Conservation (phyloP, 2,329 filamentous ascomycete genomes). For the Neurospora sp. region DNA sequence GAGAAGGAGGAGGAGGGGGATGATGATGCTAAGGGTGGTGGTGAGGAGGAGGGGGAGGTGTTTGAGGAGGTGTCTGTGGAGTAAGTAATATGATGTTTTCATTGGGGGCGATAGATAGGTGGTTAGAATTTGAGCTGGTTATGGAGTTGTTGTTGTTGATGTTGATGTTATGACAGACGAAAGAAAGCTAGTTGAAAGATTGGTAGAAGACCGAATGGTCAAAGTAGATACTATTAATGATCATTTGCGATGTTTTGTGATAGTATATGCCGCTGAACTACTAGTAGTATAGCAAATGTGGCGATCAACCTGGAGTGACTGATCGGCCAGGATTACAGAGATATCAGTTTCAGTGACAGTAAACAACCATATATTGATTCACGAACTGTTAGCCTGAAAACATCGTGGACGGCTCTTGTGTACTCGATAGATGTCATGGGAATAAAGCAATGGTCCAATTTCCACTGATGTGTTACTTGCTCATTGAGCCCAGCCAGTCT, state of each 20-base stretch:
- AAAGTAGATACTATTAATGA: not conserved
- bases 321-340: not conserved
- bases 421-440: not conserved
- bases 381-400: not conserved
- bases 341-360: not conserved
- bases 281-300: not conserved
- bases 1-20: slow-evolving; percentile 4
- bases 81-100: not conserved
- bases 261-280: not conserved
- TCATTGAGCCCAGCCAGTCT: no score
- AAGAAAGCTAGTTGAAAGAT: not conserved
- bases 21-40: no score
- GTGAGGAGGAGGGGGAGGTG: not conserved
- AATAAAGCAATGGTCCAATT: not conserved
- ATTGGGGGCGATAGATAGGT: not conserved
- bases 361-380: not conserved
- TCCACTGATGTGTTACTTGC: not conserved
- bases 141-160: not conserved
- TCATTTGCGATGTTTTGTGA: not conserved
- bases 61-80: not conserved
- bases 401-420: not conserved
- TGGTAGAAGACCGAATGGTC: not conserved
- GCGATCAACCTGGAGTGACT: not conserved
- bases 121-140: not conserved
- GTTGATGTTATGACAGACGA: not conserved